Evolutionary conservation across 2,329 filamentous ascomycete species (phyloP), one percentile per base, ranked within the genome.

Genomic region (Pseudogymnoascus sp.): DNA sequence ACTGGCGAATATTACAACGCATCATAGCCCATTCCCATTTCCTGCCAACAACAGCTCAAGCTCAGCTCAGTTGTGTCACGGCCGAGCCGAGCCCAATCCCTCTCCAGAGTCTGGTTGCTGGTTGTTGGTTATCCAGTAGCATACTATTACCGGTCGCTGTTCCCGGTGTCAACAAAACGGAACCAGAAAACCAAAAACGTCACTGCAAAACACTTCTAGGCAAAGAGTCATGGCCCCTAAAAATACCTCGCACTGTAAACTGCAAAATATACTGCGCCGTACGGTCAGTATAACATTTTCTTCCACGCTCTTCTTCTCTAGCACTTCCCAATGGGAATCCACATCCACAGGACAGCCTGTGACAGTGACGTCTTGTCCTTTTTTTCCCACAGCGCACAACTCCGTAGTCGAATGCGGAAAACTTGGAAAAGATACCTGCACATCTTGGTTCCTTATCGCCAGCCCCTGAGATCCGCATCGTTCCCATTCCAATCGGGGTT

Each of bases 121-220:
- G 29, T 31, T 31, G 29, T 7, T 31, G 29, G 29, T 31, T 31
- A 7, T 31, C 29, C 29, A 31, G 29, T 31, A 31, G 29, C 7
- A 34, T 3, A 12, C 10, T 34, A 34, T 34, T 34, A 34, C 31
- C 31, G 10, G 31, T 34, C 31, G 31, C 31, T 54, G 47, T 54
- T 54, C 47, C 23, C 47, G 47, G 47, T 54, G 47, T 54, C 47
- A 54, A 54, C 47, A 16, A 16, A 54, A 54, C 47, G 26, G 47
- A 54, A 54, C 47, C 47, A 54, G 37, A 40, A 40, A 40, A 40
- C 40, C 40, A 45, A 26, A 54, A 29, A 31, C 47, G 26, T 54
- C 23, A 54, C 47, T 45, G 16, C 4, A 39, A 39, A 31, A 31
- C 29, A 31, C 29, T 31, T 16, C 37, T 7, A 12, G 11, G 4